Conservation (phyloP, 108 stramenopile species). For the Tribonema minus region DNA sequence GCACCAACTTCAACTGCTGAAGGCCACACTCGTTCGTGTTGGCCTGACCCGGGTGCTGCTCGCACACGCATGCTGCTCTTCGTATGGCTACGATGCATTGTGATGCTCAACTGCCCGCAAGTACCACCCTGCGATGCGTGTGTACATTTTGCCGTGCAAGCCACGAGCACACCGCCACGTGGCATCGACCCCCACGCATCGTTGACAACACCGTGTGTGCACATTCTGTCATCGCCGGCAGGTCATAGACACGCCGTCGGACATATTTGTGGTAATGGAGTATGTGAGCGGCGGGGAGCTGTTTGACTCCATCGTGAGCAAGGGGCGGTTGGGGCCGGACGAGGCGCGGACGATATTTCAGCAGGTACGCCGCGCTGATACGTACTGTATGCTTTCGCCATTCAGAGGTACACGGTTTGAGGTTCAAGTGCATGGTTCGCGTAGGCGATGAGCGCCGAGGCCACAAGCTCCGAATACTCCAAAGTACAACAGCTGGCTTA, state of each 20-base stretch:
- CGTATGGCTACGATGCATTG: background rate
- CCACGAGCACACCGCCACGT: background rate
- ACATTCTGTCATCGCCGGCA: conserved; percentile 41
- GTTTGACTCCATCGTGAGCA: conserved; percentile 96
- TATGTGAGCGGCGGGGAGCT: conserved; percentile 88
- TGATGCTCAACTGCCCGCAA: no score
- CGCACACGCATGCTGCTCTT: background rate
- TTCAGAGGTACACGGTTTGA: no score
- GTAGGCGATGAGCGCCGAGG: no score
- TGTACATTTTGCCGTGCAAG: no score
- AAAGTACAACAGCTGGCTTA: no score
- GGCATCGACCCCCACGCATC: background rate
- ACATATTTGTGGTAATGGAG: conserved; percentile 95
- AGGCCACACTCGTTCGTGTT: no score
- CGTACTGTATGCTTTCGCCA: no score
- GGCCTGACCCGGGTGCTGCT: background rate
- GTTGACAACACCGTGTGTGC: background rate
- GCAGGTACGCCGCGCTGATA: conserved; percentile 78
- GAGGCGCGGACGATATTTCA: conserved; percentile 98
- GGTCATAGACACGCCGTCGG: conserved; percentile 94
- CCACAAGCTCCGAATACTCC: no score
- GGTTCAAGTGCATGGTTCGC: no score
- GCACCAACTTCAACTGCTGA: no score
- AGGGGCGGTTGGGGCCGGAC: conserved; percentile 81
- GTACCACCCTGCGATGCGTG: no score